A percentile compares a stretch with the other conserved stretches of the same genome.
These are phyloP conservation scores for Lyophyllum shimeji DNA, from an alignment of 768 basidiomycete genomes.

Conservation along the genomic window DNA sequence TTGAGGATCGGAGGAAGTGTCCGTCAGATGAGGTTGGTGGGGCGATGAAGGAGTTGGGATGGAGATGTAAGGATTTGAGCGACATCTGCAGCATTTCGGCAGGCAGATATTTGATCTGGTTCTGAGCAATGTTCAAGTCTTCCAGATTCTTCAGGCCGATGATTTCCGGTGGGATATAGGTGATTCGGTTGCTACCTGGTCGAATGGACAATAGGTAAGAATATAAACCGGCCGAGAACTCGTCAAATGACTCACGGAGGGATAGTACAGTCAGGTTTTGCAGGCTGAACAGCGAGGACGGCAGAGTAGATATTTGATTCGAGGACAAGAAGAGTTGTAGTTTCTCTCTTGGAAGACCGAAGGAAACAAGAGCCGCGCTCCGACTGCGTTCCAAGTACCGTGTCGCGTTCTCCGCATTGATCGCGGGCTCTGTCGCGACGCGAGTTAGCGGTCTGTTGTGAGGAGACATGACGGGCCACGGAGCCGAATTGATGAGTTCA, in stretches of 20 bases:
- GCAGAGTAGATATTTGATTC: constrained; percentile 55
- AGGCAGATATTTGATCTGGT: constrained; percentile 59
- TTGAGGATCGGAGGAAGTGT: constrained; percentile 10
- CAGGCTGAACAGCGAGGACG: constrained; percentile 56
- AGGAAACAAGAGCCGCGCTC: constrained; percentile 27
- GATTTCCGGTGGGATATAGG: constrained; percentile 63
- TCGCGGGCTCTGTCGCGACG: constrained; percentile 32
- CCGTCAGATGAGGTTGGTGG: constrained; percentile 15
- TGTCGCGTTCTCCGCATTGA: constrained; percentile 10
- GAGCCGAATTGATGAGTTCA: constrained; percentile 21
- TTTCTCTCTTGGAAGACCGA: constrained; percentile 45
- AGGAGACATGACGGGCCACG: background rate
- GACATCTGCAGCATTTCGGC: constrained; percentile 62
- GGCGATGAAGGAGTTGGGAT: constrained; percentile 61
- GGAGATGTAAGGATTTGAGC: constrained; percentile 44
- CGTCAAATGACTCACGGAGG: constrained; percentile 47
- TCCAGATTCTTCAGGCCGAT: constrained; percentile 48
- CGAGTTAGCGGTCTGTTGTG: constrained; percentile 30
- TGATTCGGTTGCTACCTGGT: constrained; percentile 59
- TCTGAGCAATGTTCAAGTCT: constrained; percentile 62
- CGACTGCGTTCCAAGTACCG: constrained; percentile 24
- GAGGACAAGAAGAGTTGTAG: constrained; percentile 56
- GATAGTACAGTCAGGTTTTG: constrained; percentile 60
- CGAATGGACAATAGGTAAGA: constrained; percentile 14
- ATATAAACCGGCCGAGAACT: background rate